Percentiles rank a stretch among this genome's conserved stretches.
These are phyloP conservation scores for Obba rivulosa DNA, from an alignment of 768 basidiomycete genomes.

Conservation along the genomic window DNA sequence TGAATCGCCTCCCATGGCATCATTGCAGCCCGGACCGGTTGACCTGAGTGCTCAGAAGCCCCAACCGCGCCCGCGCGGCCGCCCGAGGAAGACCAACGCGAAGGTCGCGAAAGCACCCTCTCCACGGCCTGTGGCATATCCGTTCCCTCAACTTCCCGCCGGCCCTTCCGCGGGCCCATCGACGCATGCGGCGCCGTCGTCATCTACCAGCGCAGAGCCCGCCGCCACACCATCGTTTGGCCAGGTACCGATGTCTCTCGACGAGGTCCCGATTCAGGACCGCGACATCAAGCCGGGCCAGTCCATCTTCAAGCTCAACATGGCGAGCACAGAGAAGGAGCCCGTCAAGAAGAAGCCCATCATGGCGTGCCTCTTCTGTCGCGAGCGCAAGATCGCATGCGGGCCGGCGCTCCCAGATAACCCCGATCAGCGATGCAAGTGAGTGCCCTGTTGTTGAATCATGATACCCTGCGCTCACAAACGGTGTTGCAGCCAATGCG, in stretches of 20 bases:
- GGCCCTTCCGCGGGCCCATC: neutral
- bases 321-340: slow-evolving; percentile 4
- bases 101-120: slow-evolving; percentile 1
- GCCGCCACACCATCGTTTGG: neutral
- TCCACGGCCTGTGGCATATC: slow-evolving; percentile 4
- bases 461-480: neutral
- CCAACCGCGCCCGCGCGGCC: slow-evolving; percentile 13
- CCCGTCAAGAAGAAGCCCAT: slow-evolving; percentile 38
- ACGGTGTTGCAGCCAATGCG: slow-evolving; percentile 45
- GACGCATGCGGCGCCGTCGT: neutral
- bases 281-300: slow-evolving; percentile 12
- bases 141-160: neutral
- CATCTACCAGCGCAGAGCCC: neutral
- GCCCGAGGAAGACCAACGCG: slow-evolving; percentile 9
- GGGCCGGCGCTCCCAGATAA: slow-evolving; percentile 35
- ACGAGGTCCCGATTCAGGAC: slow-evolving; percentile 9
- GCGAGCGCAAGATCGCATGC: slow-evolving; percentile 47
- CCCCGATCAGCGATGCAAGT: slow-evolving; percentile 42
- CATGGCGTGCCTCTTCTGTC: slow-evolving; percentile 43
- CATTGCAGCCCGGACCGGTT: no score
- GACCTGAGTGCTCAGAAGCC: neutral
- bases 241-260: slow-evolving; percentile 3
- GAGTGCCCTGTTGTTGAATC: slow-evolving; percentile 17
- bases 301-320: slow-evolving; percentile 18
- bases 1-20: no score